Conservation (phyloP, 768 basidiomycete genomes). For the Lentinus brumalis region DNA sequence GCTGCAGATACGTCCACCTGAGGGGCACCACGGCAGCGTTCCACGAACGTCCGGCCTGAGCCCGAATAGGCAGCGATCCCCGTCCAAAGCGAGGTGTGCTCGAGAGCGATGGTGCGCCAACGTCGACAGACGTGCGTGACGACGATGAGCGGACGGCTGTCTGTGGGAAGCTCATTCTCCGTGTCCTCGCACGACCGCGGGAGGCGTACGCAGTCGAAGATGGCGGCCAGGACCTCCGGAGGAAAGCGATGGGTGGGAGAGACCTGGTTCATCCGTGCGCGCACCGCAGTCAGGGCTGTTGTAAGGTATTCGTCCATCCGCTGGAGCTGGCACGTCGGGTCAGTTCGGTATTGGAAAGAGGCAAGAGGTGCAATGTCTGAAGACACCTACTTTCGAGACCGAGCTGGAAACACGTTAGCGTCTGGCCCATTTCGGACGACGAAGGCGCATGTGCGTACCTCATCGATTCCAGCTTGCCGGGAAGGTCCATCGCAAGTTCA, state of each 20-base stretch:
- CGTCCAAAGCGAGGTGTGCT: background rate
- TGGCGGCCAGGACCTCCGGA: background rate
- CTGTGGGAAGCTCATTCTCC: background rate
- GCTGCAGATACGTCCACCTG: background rate
- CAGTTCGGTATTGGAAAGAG: background rate
- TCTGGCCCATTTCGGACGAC: background rate
- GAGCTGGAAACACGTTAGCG: background rate
- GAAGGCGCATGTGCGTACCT: background rate
- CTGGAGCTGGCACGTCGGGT: background rate
- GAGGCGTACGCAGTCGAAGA: background rate
- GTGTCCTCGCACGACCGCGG: background rate
- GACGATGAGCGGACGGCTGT: background rate
- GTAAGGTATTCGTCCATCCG: background rate
- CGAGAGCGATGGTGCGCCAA: background rate
- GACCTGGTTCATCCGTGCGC: background rate
- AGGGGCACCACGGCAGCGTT: background rate
- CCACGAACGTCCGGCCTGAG: background rate
- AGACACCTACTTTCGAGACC: background rate
- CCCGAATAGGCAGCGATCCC: background rate
- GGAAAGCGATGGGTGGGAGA: background rate
- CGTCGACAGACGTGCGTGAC: background rate
- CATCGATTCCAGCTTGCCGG: background rate
- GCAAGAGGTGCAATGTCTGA: background rate
- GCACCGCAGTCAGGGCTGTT: background rate
- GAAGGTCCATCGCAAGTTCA: background rate